Evolutionary conservation across 129 eudicot genomes (phyloP).

Genomic region (Helichrysum umbraculigerum): DNA sequence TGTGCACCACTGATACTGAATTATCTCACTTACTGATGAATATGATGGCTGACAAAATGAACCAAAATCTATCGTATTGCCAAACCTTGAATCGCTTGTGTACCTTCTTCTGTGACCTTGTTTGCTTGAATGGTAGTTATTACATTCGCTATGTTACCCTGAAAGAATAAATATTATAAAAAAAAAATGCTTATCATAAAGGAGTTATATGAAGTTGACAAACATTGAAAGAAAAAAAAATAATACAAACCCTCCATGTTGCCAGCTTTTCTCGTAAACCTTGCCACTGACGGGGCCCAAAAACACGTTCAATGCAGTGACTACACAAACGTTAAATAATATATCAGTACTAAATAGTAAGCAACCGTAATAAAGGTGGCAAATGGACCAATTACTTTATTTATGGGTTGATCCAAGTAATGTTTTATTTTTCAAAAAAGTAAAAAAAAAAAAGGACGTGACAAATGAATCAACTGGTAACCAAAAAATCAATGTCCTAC

Average conservation of each 20-base stretch:
- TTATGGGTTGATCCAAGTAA: not conserved
- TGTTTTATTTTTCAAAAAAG: not conserved
- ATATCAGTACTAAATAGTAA: not conserved
- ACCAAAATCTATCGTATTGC: conserved; percentile 41
- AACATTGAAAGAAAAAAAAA: not conserved
- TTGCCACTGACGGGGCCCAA: conserved; percentile 78
- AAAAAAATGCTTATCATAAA: not conserved
- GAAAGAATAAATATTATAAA: not conserved
- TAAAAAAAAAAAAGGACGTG: not conserved
- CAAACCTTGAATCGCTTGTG: conserved; percentile 62
- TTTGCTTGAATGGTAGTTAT: conserved; percentile 79
- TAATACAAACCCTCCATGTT: conserved; percentile 77
- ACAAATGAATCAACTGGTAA: not conserved
- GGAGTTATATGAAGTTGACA: not conserved
- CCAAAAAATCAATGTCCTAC: not conserved
- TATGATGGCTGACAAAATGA: conserved; percentile 15
- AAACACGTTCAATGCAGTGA: conserved; percentile 70
- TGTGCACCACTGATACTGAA: conserved; percentile 10
- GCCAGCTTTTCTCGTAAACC: conserved; percentile 70
- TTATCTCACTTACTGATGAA: conserved; percentile 14
- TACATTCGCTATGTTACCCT: conserved; percentile 74
- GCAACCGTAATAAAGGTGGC: not conserved
- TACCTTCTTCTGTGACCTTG: conserved; percentile 62
- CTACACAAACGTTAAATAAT: conserved; percentile 32
- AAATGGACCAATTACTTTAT: not conserved